Base-by-base conservation (phyloP, 805 yeast species). In the Lipomyces sp. region DNA sequence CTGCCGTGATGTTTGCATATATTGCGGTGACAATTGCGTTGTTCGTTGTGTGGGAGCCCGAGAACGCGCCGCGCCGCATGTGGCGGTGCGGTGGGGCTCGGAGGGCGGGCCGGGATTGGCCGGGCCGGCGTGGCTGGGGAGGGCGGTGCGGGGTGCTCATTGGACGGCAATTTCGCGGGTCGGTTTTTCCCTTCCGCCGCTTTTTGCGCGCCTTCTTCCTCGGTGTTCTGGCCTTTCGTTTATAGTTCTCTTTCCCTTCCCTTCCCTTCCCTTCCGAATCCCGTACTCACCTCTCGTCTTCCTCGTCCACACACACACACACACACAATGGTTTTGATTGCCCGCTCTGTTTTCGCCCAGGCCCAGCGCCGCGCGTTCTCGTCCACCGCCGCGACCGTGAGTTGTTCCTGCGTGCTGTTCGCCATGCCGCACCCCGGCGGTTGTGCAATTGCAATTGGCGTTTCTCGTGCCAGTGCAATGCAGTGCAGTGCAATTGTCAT, bases 321-420 rank as follows among this genome's bases (percentile, higher is more conserved):
- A 24, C n/a, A 14, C 49, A 51, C 43, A 42, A 54, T 54, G 58
- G 58, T 54, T 44, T 23, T 46, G 36, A 29, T 46, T 37, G 47
- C 60, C 32, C 60, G 60, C n/a, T 43, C 51, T 31, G 41, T 40
- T 28, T 45, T 55, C 39, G 43, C 53, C 33, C 43, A 43, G 43
- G 39, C 44, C 39, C 61, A 57, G 55, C 58, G 59, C 35, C 60
- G 61, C 33, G 55, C 55, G 13, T 57, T 57, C 52, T 55, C 61
- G 13, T 42, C 61, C 19, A 26, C 58, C n/a, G 52, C 61, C 23
- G 32, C 60, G 7, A 39, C 51, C 29, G 61, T 55, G 35, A n/a
- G 59, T 55, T 3, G 11, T 16, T n/a, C 22, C 22, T 37, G 14
- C 10, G 2, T 22, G 11, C 11, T 3, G 13, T 11, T 7, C 11